These are phyloP conservation scores for Acanthamoeba rhysodes DNA, from an alignment of 208 protist genomes.

Conservation along the genomic window DNA sequence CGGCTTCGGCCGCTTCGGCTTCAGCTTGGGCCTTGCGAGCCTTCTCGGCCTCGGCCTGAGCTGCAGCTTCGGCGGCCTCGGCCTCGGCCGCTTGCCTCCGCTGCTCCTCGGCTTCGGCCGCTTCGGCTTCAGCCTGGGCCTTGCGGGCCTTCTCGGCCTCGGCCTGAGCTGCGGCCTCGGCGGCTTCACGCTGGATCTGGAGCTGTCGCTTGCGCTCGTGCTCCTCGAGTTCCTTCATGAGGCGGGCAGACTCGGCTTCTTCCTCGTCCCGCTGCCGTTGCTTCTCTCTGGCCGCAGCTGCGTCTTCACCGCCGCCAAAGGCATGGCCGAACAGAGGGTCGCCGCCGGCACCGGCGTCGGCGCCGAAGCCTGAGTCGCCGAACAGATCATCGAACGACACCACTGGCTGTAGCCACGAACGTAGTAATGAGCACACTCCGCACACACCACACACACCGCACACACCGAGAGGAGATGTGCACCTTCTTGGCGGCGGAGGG, in stretches of 20 bases:
- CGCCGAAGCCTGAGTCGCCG: not conserved
- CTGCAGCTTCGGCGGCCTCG: too few species aligned
- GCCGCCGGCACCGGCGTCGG: not conserved
- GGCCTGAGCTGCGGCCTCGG: not conserved
- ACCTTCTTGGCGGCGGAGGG: conserved; percentile 13
- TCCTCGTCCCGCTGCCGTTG: not conserved
- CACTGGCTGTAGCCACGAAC: not conserved
- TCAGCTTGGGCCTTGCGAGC: too few species aligned
- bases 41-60: too few species aligned
- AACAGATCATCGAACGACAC: conserved; percentile 36
- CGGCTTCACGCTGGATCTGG: not conserved
- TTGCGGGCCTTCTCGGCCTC: not conserved
- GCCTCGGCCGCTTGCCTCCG: not conserved
- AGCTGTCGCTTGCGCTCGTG: not conserved
- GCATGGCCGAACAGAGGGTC: conserved; percentile 16
- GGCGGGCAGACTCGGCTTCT: not conserved
- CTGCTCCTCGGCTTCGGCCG: not conserved
- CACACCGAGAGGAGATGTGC: not conserved
- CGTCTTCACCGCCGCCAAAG: not conserved
- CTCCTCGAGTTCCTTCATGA: not conserved
- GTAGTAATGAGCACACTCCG: not conserved
- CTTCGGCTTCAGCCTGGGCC: not conserved
- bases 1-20: too few species aligned
- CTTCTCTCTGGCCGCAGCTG: not conserved
- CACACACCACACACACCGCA: too few species aligned